Percentiles rank a stretch among this genome's conserved stretches.
These are phyloP conservation scores for Plasmodium knowlesi DNA, from an alignment of 169 alveolate species.

Conservation along the genomic window DNA sequence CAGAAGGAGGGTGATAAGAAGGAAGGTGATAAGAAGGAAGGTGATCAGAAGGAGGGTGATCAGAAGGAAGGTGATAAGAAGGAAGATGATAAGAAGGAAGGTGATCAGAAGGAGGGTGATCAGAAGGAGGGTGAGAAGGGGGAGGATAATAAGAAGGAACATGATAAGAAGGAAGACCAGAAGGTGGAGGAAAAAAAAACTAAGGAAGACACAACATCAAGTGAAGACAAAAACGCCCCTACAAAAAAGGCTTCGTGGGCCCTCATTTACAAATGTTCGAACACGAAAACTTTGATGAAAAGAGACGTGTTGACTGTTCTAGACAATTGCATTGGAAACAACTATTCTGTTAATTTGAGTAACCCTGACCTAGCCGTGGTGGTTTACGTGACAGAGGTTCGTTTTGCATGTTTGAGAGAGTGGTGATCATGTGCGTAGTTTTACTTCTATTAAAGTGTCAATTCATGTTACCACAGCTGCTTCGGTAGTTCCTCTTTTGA, in stretches of 20 bases:
- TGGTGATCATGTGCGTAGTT: background rate
- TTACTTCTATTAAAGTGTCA: background rate
- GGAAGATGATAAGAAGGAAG: background rate
- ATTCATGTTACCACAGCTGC: background rate
- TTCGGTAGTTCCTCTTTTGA: background rate
- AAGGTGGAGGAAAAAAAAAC: background rate
- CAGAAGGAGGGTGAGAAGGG: background rate
- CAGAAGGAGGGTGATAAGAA: background rate
- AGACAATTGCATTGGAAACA: constrained; percentile 77
- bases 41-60: background rate
- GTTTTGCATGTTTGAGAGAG: background rate
- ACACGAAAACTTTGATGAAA: constrained; percentile 77
- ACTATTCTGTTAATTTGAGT: constrained; percentile 78
- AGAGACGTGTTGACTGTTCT: constrained; percentile 77
- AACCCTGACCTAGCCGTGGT: constrained; percentile 81
- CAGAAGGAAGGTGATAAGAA: background rate
- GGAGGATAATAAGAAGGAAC: background rate
- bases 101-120: background rate
- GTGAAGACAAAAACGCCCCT: background rate
- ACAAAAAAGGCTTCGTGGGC: constrained; percentile 79
- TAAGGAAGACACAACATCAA: background rate
- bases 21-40: background rate
- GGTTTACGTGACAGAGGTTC: constrained; percentile 83
- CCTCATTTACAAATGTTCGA: constrained; percentile 77
- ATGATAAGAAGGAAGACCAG: background rate